phyloP scores from a whole-genome alignment of 805 yeast species.

The Nakazawaea holstii region DNA sequence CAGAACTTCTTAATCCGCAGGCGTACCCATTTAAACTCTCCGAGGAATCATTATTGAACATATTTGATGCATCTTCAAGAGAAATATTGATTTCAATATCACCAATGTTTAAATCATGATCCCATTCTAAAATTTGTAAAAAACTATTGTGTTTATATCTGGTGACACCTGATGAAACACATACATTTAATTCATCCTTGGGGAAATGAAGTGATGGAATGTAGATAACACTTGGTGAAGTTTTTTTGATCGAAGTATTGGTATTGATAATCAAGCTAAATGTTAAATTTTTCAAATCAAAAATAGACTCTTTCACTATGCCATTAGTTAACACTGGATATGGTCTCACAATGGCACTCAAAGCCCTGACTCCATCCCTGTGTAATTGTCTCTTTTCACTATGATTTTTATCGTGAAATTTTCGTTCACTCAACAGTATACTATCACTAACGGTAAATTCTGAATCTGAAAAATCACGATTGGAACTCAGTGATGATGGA shows the following conservation, averaged over 20 bases:
- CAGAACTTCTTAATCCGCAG: conserved; percentile 22
- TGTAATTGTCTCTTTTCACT: background rate
- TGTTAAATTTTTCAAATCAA: conserved; percentile 43
- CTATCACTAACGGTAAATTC: conserved; percentile 10
- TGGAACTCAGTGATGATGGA: background rate
- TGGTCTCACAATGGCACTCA: conserved; percentile 74
- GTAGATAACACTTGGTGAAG: conserved; percentile 52
- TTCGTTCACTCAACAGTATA: conserved; percentile 18
- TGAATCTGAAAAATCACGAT: background rate
- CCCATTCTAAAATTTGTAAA: conserved; percentile 65
- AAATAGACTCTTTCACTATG: conserved; percentile 43
- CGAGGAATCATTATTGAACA: conserved; percentile 7
- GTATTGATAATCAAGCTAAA: conserved; percentile 43
- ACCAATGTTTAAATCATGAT: conserved; percentile 36
- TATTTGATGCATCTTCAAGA: conserved; percentile 9
- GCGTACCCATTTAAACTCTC: conserved; percentile 26
- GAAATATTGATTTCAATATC: conserved; percentile 17
- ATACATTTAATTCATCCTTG: conserved; percentile 40
- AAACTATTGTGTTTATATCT: conserved; percentile 43
- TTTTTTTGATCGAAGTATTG: conserved; percentile 20
- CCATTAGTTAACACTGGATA: conserved; percentile 66
- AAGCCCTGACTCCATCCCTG: conserved; percentile 66
- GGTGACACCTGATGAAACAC: conserved; percentile 45
- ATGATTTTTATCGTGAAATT: background rate
- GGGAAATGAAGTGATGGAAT: conserved; percentile 73